Evolutionary conservation across 306 rosid genomes (phyloP), one percentile per base, ranked within the genome.

Genomic region (Quercus aquifolioides): DNA sequence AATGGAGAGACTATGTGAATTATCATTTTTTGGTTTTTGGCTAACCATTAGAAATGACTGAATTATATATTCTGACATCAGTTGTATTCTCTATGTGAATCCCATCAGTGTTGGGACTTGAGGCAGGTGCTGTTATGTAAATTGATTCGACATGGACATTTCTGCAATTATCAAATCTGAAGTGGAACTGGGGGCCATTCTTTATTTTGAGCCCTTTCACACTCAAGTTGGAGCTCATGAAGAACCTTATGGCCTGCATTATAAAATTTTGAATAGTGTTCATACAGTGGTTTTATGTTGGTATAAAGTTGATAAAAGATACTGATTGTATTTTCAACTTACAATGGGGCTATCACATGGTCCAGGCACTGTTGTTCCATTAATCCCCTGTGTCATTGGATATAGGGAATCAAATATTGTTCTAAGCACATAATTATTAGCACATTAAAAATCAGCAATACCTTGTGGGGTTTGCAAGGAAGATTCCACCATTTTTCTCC

Each of bases 401-500:
- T 54, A n/a, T 17, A 78, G 38, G 0, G 38, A 33, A 69, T 87
- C 65, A 84, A 82, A 10, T 69, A 5, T 5, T 52, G 56, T 77
- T 71, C 74, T 18, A 60, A 72, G 59, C 77, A 70, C 28, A 23
- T 3, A 14, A 54, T 20, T 73, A 72, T 79, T 18, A 18, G 35
- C 43, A 59, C 13, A 26, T 72, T 18, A 25, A 2, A 33, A 57
- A 65, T 15, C 55, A 69, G 69, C 17, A 63, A 9, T 85, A 94
- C 99, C 94, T 78, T 92, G 76, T 87, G 97, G 73, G 97, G 99
- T 79, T 94, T 94, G 76, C 97, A 94, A 51, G 99, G 97, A 80
- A 94, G 99, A 79, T 90, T 85, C 99, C 99, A 94, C 99, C 97
- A 92, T 90, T 92, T 92, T 78, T 85, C 80, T 71, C 99, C 97